Percentiles rank a stretch among this genome's conserved stretches.
Conservation (phyloP, 805 yeast genomes). For the Wickerhamiella qilinensis region DNA sequence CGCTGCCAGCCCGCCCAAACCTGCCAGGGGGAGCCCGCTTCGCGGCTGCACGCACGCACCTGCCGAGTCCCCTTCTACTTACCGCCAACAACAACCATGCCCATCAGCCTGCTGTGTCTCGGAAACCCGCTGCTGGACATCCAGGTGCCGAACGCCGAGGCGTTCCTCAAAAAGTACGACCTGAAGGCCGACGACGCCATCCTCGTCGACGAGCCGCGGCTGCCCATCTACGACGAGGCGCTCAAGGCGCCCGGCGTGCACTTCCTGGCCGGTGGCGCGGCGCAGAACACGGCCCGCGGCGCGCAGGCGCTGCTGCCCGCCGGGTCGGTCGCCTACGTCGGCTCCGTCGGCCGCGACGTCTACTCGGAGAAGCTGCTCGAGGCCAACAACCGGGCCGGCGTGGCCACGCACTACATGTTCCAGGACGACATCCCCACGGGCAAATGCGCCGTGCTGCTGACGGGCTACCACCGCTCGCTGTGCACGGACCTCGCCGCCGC, state of each 20-base stretch:
- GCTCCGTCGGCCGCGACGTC: constrained; percentile 88
- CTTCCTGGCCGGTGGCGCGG: constrained; percentile 96
- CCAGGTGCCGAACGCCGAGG: constrained; percentile 52
- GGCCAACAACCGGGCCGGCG: constrained; percentile 83
- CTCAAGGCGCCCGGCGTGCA: constrained; percentile 42
- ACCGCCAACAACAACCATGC: no score
- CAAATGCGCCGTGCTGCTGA: constrained; percentile 92
- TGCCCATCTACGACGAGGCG: constrained; percentile 74
- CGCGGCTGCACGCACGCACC: no score
- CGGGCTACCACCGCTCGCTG: constrained; percentile 76
- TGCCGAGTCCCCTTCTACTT: no score
- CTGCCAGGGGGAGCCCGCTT: no score
- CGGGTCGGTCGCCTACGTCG: constrained; percentile 78
- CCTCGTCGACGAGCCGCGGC: constrained; percentile 62
- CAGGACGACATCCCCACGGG: constrained; percentile 74
- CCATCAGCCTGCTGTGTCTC: constrained; percentile 61
- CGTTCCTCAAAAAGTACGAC: constrained; percentile 61
- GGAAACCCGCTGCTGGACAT: constrained; percentile 87
- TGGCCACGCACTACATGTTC: constrained; percentile 69
- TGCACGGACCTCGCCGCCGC: constrained; percentile 97
- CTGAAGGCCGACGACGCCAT: constrained; percentile 91
- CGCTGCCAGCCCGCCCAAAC: no score
- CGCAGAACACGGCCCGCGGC: constrained; percentile 97
- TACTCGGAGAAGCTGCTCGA: constrained; percentile 63
- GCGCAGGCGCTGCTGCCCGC: constrained; percentile 83